Evolutionary conservation across 371 early-diverging fungal species (phyloP), one percentile per base, ranked within the genome.

Genomic region (Haplosporangium sp.): DNA sequence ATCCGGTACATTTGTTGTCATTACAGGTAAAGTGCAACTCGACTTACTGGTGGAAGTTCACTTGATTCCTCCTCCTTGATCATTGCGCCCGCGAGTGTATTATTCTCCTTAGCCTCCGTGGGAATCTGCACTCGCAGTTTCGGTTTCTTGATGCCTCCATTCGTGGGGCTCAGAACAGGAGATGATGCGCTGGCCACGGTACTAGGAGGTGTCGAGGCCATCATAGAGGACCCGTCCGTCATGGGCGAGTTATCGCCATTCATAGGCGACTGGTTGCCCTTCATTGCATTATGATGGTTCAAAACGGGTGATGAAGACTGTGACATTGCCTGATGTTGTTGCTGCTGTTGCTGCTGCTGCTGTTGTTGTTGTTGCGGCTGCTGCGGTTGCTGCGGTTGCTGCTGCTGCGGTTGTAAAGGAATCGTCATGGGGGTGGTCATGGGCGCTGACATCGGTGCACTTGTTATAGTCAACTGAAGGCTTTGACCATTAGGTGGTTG

Each of bases 11-110:
- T 9, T 40, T 21, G 18, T 18, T 9, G 18, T 18, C 16, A 51
- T 8, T 36, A 23, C 16, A n/a, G 9, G 11, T 4, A 37, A 12
- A 2, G 36, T 23, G 10, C 42, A 23, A 48, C n/a, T 50, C 4
- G 20, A 62, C 69, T 42, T 68, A 77, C 79, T 9, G 79, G 79
- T 37, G 79, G 79, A 4, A 77, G 72, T 20, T 77, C 79, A 14
- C 72, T 77, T 6, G 79, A 77, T 40, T 67, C 77, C 40, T 77
- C 79, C 40, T 77, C 79, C 55, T 79, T 77, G 55, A 72, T 62
- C 70, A 70, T 64, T n/a, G 76, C 51, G 6, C 79, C 79, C n/a
- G 79, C 72, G 57, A 77, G 68, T 10, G 79, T 77, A 41, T 54
- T 68, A 48, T 56, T 77, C 45, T 77, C 79, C 47, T 77, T 77